Conservation (phyloP, 208 protist species). For the Naegleria gruberi region DNA sequence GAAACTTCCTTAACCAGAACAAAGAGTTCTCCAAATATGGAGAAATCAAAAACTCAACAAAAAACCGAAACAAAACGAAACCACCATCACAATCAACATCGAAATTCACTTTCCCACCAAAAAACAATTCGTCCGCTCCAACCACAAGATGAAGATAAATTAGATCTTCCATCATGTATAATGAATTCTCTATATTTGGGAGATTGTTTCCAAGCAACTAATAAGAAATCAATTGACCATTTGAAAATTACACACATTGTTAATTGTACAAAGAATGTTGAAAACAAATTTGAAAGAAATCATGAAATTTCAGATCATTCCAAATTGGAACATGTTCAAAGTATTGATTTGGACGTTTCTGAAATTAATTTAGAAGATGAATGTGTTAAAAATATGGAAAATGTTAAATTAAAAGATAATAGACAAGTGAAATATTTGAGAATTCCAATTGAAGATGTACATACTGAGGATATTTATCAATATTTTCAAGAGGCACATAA, state of each 20-base stretch:
- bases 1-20: neutral
- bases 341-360: neutral
- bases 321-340: neutral
- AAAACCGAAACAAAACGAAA: neutral
- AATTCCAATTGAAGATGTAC: neutral
- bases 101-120: neutral
- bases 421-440: neutral
- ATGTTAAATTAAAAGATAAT: neutral
- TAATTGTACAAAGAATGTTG: neutral
- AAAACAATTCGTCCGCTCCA: no score
- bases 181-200: neutral
- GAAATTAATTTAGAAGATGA: neutral
- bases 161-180: neutral
- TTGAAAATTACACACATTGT: neutral
- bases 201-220: neutral
- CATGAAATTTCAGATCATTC: neutral
- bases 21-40: neutral
- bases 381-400: neutral
- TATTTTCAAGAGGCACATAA: neutral
- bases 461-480: neutral
- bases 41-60: neutral
- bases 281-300: neutral
- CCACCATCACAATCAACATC: neutral
- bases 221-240: neutral
- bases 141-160: no score